Percentiles rank a stretch among this genome's conserved stretches.
These are phyloP conservation scores for Nigrospora osmanthi DNA, from an alignment of 2,329 filamentous ascomycete species.

Conservation along the genomic window DNA sequence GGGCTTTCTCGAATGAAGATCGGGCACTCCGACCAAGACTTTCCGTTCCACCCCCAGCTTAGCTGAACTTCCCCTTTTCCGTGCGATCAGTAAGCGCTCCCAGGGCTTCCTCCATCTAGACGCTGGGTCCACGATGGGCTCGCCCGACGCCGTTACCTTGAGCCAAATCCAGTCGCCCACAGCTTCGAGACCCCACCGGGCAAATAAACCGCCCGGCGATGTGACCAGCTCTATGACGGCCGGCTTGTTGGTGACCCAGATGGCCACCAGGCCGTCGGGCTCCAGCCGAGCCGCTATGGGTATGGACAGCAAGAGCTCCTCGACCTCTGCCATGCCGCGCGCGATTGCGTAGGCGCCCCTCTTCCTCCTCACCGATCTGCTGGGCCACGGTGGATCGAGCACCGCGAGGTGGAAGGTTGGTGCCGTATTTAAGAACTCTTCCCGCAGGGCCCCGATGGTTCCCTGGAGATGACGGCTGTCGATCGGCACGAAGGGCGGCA, in stretches of 20 bases:
- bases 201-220: constrained; percentile 50
- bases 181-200: constrained; percentile 56
- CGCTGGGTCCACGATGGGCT: constrained; percentile 54
- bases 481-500: constrained; percentile 28
- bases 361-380: constrained; percentile 61
- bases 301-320: constrained; percentile 40
- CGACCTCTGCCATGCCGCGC: constrained; percentile 35
- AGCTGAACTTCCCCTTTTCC: constrained; percentile 25
- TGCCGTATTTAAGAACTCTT: constrained; percentile 31
- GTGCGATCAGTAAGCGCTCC: constrained; percentile 62
- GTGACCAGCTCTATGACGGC: constrained; percentile 48
- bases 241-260: constrained; percentile 74
- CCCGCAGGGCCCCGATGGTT: constrained; percentile 31
- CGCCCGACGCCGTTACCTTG: constrained; percentile 59
- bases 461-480: constrained; percentile 39
- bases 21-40: constrained; percentile 63
- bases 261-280: constrained; percentile 50
- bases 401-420: constrained; percentile 59
- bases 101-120: constrained; percentile 66
- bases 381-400: constrained; percentile 77
- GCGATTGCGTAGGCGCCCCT: constrained; percentile 40
- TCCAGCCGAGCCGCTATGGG: constrained; percentile 49
- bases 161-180: constrained; percentile 73
- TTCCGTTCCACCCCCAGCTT: constrained; percentile 32
- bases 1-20: constrained; percentile 73